Evolutionary conservation across 2,329 filamentous ascomycete genomes (phyloP).

Genomic region (Cryphonectria naterciae): DNA sequence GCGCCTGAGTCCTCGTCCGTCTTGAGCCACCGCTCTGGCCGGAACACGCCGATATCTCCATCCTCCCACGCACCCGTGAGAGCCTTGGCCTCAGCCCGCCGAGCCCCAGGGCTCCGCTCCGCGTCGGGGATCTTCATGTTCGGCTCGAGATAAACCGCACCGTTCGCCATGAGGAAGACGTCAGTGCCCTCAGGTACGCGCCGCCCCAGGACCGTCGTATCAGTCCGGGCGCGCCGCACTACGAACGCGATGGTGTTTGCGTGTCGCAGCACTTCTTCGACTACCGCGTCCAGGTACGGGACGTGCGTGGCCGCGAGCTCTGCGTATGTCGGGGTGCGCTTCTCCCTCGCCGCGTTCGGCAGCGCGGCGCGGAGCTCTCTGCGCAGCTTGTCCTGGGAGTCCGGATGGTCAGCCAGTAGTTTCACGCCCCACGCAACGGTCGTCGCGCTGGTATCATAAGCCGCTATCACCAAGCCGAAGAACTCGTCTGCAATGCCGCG

Average conservation of each 20-base stretch:
- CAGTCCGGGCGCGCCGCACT: constrained; percentile 36
- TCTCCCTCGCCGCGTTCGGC: constrained; percentile 27
- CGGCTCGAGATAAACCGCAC: constrained; percentile 38
- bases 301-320: constrained; percentile 38
- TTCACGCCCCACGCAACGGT: constrained; percentile 37
- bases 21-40: constrained; percentile 45
- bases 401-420: constrained; percentile 34
- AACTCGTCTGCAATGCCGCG: constrained; percentile 36
- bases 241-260: constrained; percentile 38
- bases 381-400: constrained; percentile 34
- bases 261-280: constrained; percentile 44
- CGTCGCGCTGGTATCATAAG: constrained; percentile 39
- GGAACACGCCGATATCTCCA: constrained; percentile 38
- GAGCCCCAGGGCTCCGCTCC: constrained; percentile 35
- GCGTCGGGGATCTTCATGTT: constrained; percentile 36
- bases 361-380: constrained; percentile 28
- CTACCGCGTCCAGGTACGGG: constrained; percentile 44
- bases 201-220: constrained; percentile 41
- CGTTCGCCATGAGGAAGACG: constrained; percentile 47
- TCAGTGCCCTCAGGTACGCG: constrained; percentile 43
- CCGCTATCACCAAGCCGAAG: constrained; percentile 40
- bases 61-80: constrained; percentile 37
- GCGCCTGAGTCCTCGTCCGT: constrained; percentile 13
- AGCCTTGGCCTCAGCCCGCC: constrained; percentile 30
- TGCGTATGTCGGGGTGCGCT: constrained; percentile 36